Base-by-base conservation (phyloP, 1,139 yeast species). In the Pichia sp. region DNA sequence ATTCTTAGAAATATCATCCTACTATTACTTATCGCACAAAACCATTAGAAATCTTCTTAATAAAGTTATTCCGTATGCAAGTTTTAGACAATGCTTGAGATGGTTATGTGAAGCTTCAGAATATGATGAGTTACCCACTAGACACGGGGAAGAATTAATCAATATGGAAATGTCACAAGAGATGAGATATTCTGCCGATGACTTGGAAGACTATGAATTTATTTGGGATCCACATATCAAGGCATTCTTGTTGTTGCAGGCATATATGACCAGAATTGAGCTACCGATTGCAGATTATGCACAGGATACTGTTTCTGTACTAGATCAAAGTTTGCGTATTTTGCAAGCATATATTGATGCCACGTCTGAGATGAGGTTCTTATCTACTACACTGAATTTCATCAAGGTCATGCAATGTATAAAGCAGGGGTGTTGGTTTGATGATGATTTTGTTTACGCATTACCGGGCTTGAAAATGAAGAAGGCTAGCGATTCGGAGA, bases 221-320 rank as follows among this genome's bases (percentile, higher is more conserved):
- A 85, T 90, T 69, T 90, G 96, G 87, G 97, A 93, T 70, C 98
- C 99, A 2, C 98, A 93, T 69, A 92, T 93, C 60, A 93, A 93
- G 68, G 85, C 96, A 0, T 93, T 81, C 66, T 75, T 93, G 61
- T 76, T 93, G 57, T 69, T 93, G 13, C 98, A 95, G 69, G 97
- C 98, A 0, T 90, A 81, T 65, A 81, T 95, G 80, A 80, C 87
- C 57, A 76, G 96, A 55, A 79, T 87, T 11, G 95, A 89, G 58
- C 74, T 93, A 51, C 99, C 99, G 1, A 89, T 95, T 66, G 95
- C 96, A 0, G 99, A 93, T 75, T 95, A 95, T 68, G 77, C 88
- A n/a, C 98, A 93, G 66, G 99, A 93, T 70, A 90, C 97, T 0
- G 82, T 90, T 26, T 86, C 98, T 0, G 96, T 95, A 4, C 74